phyloP scores from a whole-genome alignment of 2,329 filamentous ascomycete species.

The Didymella sp. region DNA sequence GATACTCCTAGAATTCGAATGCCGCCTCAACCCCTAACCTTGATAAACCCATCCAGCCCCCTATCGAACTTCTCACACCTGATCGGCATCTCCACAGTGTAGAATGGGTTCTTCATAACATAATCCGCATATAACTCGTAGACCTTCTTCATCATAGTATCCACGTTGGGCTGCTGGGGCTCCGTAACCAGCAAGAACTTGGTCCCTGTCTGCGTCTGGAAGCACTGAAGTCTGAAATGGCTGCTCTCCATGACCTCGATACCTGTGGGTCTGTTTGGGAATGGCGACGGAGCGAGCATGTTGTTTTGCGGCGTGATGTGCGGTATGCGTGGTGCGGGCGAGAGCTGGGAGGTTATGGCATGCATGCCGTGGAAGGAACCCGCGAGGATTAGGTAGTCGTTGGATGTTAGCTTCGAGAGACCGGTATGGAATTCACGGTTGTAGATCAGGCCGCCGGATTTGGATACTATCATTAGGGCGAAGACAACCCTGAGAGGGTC shows the following conservation, averaged over 20 bases:
- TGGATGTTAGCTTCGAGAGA: slow-evolving; percentile 87
- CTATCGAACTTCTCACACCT: slow-evolving; percentile 95
- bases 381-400: slow-evolving; percentile 95
- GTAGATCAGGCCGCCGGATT: slow-evolving; percentile 95
- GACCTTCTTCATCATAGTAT: slow-evolving; percentile 80
- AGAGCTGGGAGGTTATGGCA: slow-evolving; percentile 62
- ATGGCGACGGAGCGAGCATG: slow-evolving; percentile 32
- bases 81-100: slow-evolving; percentile 96
- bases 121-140: slow-evolving; percentile 97
- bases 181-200: slow-evolving; percentile 98
- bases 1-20: background rate
- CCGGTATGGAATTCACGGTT: slow-evolving; percentile 91
- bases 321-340: slow-evolving; percentile 41
- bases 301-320: slow-evolving; percentile 33
- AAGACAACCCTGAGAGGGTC: slow-evolving; percentile 80
- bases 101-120: slow-evolving; percentile 99
- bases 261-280: slow-evolving; percentile 65
- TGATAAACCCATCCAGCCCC: slow-evolving; percentile 80
- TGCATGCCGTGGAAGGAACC: slow-evolving; percentile 92
- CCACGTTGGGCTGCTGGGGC: slow-evolving; percentile 83
- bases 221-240: slow-evolving; percentile 94
- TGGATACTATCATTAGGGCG: slow-evolving; percentile 97
- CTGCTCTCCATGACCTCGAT: slow-evolving; percentile 93
- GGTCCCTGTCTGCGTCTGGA: slow-evolving; percentile 89
- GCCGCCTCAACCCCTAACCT: slow-evolving; percentile 52